Evolutionary conservation across 208 protist genomes (phyloP), one percentile per base, ranked within the genome.

Genomic region (Crithidia sp.): DNA sequence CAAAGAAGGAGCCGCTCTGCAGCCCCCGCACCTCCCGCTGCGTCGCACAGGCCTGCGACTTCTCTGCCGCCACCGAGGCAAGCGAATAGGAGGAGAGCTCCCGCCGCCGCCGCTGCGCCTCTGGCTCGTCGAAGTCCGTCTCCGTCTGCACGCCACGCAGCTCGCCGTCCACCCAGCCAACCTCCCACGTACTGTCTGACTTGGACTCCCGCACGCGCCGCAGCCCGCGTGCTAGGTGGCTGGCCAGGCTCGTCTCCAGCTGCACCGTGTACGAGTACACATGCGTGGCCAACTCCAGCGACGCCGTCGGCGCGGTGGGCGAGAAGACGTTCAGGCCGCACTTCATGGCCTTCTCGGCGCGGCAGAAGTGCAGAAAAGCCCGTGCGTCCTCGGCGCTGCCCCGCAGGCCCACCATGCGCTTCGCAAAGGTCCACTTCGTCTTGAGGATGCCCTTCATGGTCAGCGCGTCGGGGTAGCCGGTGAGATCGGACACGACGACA

Each of bases 241-340:
- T 84, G 2, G 83, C 85, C 53, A 96, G 79, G 49, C 55, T 66
- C 16, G 85, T 75, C 63, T 94, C 89, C 14, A 97, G 72, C 55
- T 89, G 83, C 36, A 95, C 88, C 16, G 82, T 40, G 77, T 94
- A 97, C 5, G 92, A 95, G 69, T 91, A 91, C 9, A 97, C 89
- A 41, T 87, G 90, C 6, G 87, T 94, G 7, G 90, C 92, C 12
- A 97, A 71, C 75, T 97, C 84, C 41, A 97, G 65, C 39, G 85
- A 43, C 28, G 77, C 57, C 13, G 71, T 62, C 5, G 73, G 39
- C 4, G 66, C 63, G 39, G 39, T 81, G 39, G 77, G 66, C 6
- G 85, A 77, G 65, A 89, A 86, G 13, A 95, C 84, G 67, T 87
- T 88, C 16, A 87, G 84, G 3, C 86, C 89, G 74, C 90, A 95